Conservation (phyloP, 2,329 filamentous ascomycete genomes). For the Sarocladium oryzae region DNA sequence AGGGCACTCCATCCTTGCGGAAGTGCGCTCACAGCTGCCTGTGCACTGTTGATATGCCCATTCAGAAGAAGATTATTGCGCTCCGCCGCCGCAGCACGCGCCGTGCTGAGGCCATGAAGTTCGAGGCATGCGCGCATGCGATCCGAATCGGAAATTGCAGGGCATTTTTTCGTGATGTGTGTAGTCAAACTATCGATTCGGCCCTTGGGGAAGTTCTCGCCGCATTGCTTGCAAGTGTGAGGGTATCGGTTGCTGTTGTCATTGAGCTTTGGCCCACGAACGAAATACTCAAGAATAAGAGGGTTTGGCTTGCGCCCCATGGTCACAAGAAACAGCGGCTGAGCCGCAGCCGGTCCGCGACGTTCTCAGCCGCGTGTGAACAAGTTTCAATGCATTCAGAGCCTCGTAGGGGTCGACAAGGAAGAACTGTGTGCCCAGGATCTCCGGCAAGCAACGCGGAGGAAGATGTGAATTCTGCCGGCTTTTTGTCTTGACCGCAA, state of each 20-base stretch:
- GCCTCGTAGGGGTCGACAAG: neutral
- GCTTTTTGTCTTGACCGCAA: slow-evolving; percentile 8
- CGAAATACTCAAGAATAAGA: slow-evolving; percentile 82
- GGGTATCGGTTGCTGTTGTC: slow-evolving; percentile 89
- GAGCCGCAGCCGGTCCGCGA: neutral
- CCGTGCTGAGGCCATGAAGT: slow-evolving; percentile 61
- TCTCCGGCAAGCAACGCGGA: neutral
- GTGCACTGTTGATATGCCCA: slow-evolving; percentile 18
- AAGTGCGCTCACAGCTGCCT: slow-evolving; percentile 23
- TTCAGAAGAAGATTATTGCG: slow-evolving; percentile 19
- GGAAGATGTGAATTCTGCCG: slow-evolving; percentile 5
- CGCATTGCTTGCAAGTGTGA: slow-evolving; percentile 83
- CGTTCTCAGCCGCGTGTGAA: neutral
- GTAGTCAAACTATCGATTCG: slow-evolving; percentile 74
- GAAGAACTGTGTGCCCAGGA: too few relatives aligned
- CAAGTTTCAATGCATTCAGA: neutral
- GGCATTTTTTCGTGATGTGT: slow-evolving; percentile 83
- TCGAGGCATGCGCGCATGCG: slow-evolving; percentile 68
- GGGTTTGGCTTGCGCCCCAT: slow-evolving; percentile 84
- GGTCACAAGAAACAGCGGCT: slow-evolving; percentile 19
- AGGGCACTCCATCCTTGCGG: slow-evolving; percentile 69
- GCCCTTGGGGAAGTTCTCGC: slow-evolving; percentile 84
- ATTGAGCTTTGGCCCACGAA: slow-evolving; percentile 76
- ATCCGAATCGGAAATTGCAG: slow-evolving; percentile 67
- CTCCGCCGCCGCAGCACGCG: slow-evolving; percentile 23